These are phyloP conservation scores for Closterium sp. DNA, from an alignment of 139 green algal species.

Conservation along the genomic window DNA sequence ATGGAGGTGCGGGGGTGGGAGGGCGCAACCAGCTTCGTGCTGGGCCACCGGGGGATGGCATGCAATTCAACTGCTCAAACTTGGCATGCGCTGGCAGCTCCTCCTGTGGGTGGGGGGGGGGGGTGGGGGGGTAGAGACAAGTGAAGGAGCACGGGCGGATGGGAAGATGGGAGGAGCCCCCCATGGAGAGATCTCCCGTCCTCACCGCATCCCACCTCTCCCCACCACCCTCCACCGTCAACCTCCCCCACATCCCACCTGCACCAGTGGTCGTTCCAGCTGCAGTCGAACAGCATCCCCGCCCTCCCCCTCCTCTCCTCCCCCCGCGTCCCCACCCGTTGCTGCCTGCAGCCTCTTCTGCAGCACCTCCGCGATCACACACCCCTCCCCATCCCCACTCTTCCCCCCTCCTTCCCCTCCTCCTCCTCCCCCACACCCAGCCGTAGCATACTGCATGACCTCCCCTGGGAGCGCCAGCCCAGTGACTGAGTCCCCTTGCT, in stretches of 20 bases:
- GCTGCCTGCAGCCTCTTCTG: neutral
- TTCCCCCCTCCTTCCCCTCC: neutral
- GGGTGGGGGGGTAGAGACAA: neutral
- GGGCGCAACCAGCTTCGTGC: neutral
- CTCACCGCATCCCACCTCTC: no score
- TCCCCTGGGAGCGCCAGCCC: neutral
- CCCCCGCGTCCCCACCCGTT: no score
- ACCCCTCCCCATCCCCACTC: neutral
- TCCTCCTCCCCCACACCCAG: no score
- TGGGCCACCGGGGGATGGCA: neutral
- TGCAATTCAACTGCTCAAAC: constrained; percentile 24
- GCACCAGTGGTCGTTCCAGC: neutral
- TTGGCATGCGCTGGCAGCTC: neutral
- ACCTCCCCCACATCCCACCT: neutral
- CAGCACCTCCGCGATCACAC: neutral
- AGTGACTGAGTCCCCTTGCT: neutral
- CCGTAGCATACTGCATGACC: neutral
- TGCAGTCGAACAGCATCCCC: neutral
- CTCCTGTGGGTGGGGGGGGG: neutral
- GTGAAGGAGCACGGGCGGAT: neutral
- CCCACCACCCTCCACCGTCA: no score
- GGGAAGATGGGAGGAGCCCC: neutral
- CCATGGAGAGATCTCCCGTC: no score
- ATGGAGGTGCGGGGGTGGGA: neutral
- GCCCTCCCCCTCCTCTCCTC: neutral